Conservation (phyloP, 805 yeast genomes). For the Candida parachauliodes region DNA sequence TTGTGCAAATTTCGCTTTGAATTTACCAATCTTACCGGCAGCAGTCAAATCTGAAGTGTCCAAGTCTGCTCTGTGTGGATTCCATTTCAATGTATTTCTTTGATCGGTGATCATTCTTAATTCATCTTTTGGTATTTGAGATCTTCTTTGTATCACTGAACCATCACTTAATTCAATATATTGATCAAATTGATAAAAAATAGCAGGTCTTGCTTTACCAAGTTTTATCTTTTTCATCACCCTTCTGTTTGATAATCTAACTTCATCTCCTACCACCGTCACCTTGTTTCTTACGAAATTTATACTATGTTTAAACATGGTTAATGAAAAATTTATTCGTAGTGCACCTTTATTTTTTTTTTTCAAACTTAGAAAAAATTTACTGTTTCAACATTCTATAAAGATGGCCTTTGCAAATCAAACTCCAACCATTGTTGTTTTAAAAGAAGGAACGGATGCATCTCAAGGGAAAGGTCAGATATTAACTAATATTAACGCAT, state of each 20-base stretch:
- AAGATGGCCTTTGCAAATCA: constrained; percentile 85
- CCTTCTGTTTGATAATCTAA: constrained; percentile 46
- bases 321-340: constrained; percentile 3
- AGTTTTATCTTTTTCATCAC: constrained; percentile 64
- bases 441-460: constrained; percentile 96
- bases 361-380: background rate
- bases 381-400: background rate
- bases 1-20: constrained; percentile 54
- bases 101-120: constrained; percentile 83
- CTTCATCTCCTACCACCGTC: constrained; percentile 27
- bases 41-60: constrained; percentile 75
- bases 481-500: constrained; percentile 92
- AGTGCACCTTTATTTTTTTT: constrained; percentile 3
- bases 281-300: constrained; percentile 5
- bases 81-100: constrained; percentile 85
- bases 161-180: constrained; percentile 93
- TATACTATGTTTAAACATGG: constrained; percentile 1
- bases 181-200: constrained; percentile 86
- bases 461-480: constrained; percentile 97
- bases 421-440: constrained; percentile 96
- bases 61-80: constrained; percentile 77
- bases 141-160: constrained; percentile 75
- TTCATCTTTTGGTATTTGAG: constrained; percentile 87
- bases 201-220: constrained; percentile 92
- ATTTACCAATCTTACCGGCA: constrained; percentile 73